These are phyloP conservation scores for Suhomyces sp. DNA, from an alignment of 805 yeast genomes.

Conservation along the genomic window DNA sequence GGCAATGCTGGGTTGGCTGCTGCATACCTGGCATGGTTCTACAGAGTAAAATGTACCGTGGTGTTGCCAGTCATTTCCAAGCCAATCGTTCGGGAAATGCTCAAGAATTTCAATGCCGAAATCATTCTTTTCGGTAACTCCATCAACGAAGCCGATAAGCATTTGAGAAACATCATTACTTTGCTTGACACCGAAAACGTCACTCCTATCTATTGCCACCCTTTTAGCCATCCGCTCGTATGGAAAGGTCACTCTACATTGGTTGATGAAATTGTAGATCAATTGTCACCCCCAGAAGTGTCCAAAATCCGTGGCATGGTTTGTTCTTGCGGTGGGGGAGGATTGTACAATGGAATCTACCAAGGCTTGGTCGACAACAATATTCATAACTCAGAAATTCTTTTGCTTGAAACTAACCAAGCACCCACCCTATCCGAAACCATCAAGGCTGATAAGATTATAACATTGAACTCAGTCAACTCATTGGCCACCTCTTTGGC, in stretches of 20 bases:
- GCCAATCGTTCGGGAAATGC: conserved; percentile 42
- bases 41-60: conserved; percentile 50
- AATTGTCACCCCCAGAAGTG: conserved; percentile 17
- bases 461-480: conserved; percentile 42
- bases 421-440: conserved; percentile 58
- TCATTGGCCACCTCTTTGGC: conserved; percentile 67
- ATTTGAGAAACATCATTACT: conserved; percentile 28
- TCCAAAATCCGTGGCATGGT: conserved; percentile 41
- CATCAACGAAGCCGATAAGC: conserved; percentile 52
- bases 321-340: conserved; percentile 60
- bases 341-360: conserved; percentile 51
- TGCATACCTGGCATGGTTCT: conserved; percentile 42
- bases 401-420: conserved; percentile 57
- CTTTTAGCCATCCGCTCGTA: conserved; percentile 48
- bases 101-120: conserved; percentile 48
- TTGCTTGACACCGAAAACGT: conserved; percentile 13
- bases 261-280: conserved; percentile 43
- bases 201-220: conserved; percentile 51
- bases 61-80: conserved; percentile 56
- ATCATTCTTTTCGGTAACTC: conserved; percentile 45
- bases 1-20: conserved; percentile 59
- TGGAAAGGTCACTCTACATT: conserved; percentile 55
- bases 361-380: conserved; percentile 39
- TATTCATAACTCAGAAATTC: conserved; percentile 26
- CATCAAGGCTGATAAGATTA: conserved; percentile 42